Evolutionary conservation across 208 protist genomes (phyloP).

Genomic region (Trypanosoma vivax): DNA sequence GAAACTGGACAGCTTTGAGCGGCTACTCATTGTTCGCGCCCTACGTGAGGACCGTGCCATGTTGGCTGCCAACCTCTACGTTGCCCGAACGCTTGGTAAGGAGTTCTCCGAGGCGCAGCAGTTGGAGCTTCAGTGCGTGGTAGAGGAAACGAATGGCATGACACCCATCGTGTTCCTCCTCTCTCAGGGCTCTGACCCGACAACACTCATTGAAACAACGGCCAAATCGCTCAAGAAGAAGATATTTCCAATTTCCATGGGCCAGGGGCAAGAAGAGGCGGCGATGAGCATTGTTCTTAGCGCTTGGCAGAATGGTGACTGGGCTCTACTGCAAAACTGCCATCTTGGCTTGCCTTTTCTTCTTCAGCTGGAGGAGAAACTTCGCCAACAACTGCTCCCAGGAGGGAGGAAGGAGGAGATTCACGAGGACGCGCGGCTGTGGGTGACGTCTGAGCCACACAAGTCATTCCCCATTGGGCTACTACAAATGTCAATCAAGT

Average conservation of each 20-base stretch:
- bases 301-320: conserved; percentile 86
- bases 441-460: conserved; percentile 95
- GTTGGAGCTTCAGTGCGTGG: conserved; percentile 83
- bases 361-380: conserved; percentile 83
- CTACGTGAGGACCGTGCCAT: conserved; percentile 94
- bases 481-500: conserved; percentile 96
- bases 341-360: conserved; percentile 93
- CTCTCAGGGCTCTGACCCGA: conserved; percentile 96
- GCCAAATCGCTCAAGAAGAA: conserved; percentile 94
- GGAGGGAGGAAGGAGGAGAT: conserved; percentile 78
- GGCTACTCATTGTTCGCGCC: conserved; percentile 92
- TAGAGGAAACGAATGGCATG: conserved; percentile 81
- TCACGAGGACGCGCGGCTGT: conserved; percentile 93
- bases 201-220: conserved; percentile 90
- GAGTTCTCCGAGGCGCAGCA: conserved; percentile 90
- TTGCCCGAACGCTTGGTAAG: conserved; percentile 87
- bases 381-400: conserved; percentile 73
- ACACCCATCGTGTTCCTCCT: conserved; percentile 96
- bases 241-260: conserved; percentile 96
- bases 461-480: conserved; percentile 93
- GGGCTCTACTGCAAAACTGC: conserved; percentile 97
- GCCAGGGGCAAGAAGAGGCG: conserved; percentile 96
- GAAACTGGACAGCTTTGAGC: conserved; percentile 90
- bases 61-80: conserved; percentile 91
- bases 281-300: conserved; percentile 88